phyloP scores from a whole-genome alignment of 169 alveolate genomes.

The Perkinsus marinus region DNA sequence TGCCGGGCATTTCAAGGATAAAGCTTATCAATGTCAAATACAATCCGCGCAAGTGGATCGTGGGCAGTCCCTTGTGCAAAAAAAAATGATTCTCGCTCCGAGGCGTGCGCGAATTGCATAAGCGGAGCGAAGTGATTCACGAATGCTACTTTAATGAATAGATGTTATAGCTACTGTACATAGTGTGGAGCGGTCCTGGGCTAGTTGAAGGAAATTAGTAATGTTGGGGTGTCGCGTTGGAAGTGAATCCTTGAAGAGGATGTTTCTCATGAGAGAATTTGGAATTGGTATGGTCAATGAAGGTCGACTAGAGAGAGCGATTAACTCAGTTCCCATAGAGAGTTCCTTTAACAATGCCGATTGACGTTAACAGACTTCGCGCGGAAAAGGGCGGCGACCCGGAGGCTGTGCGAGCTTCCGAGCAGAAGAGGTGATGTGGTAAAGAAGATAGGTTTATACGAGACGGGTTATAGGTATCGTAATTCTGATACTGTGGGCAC shows the following conservation, averaged over 20 bases:
- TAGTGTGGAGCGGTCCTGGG: neutral
- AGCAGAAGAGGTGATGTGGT: conserved; percentile 1
- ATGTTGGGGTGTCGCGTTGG: neutral
- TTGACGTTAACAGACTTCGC: conserved; percentile 36
- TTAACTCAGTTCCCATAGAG: neutral
- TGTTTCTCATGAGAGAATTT: neutral
- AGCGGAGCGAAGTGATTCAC: neutral
- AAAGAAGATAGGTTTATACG: too few relatives aligned
- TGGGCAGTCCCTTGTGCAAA: too few relatives aligned
- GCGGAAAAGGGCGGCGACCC: conserved; percentile 46
- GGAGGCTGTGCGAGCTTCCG: conserved; percentile 23
- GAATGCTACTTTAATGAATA: neutral
- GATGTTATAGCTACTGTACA: neutral
- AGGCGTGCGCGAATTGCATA: neutral
- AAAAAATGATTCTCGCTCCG: neutral
- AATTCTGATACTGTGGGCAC: neutral
- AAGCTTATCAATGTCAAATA: too few relatives aligned
- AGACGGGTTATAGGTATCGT: neutral
- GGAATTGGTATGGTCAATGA: too few relatives aligned
- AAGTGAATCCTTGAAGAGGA: neutral
- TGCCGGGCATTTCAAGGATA: too few relatives aligned
- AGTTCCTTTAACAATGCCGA: conserved; percentile 20
- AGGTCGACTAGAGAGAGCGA: too few relatives aligned
- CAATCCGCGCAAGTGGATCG: too few relatives aligned
- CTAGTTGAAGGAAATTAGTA: neutral